These are phyloP conservation scores for Brassica cretica DNA, from an alignment of 345 rosid species.

Conservation along the genomic window DNA sequence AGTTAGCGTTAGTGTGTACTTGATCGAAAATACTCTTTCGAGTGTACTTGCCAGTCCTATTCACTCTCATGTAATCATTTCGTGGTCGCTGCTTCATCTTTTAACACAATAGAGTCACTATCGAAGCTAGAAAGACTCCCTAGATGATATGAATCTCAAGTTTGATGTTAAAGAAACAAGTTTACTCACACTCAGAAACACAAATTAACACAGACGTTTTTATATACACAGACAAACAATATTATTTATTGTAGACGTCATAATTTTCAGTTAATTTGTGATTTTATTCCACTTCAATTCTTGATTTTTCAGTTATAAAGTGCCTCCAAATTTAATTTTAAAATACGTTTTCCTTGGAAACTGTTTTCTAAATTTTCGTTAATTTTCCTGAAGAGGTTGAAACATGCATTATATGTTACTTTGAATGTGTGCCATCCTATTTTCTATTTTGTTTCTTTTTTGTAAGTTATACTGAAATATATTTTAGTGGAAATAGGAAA, in stretches of 20 bases:
- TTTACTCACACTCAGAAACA: background rate
- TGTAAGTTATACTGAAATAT: background rate
- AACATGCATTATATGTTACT: background rate
- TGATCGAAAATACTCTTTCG: conserved; percentile 59
- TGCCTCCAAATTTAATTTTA: conserved; percentile 5
- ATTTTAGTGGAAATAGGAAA: background rate
- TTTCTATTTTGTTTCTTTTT: background rate
- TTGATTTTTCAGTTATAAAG: conserved; percentile 23
- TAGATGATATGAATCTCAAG: conserved; percentile 2
- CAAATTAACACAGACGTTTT: background rate
- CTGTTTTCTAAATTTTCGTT: background rate
- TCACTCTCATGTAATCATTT: conserved; percentile 26
- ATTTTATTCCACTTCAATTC: conserved; percentile 8
- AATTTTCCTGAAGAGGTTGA: conserved; percentile 8
- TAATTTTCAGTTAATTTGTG: conserved; percentile 4
- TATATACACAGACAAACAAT: background rate
- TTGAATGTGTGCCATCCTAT: background rate
- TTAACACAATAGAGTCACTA: conserved; percentile 4
- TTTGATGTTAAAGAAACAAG: background rate
- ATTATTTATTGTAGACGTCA: background rate
- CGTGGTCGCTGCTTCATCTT: conserved; percentile 24
- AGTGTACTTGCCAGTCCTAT: conserved; percentile 3
- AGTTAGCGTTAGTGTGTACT: conserved; percentile 45
- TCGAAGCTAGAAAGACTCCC: conserved; percentile 10
- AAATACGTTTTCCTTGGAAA: background rate